Evolutionary conservation across 139 green algal genomes (phyloP), one percentile per base, ranked within the genome.

Genomic region (Coelastrella sp.): DNA sequence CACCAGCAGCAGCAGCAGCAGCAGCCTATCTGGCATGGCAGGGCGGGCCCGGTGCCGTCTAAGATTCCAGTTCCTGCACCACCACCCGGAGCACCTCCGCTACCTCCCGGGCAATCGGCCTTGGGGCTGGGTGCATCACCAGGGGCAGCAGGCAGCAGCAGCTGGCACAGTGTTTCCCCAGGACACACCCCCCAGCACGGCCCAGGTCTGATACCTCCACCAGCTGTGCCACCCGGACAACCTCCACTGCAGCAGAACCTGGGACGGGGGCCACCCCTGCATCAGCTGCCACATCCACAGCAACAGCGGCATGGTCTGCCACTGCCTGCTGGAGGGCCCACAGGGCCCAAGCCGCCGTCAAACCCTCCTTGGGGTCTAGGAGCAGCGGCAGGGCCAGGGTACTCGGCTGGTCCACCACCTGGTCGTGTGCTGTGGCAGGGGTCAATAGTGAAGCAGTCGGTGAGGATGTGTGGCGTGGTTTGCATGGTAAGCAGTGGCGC

Each of bases 401-500:
- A 35, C 76, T 49, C 74, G 9, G 12, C 19, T 19, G 24, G 10
- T 20, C 35, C 78, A 68, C n/a, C 56, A 24, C 57, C 82, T 14
- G 78, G 78, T 10, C 78, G 35, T 20, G 20, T 80, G 17, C 68
- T 88, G 84, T 88, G 84, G 84, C 84, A 81, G 84, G 84, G 84
- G 22, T 57, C 68, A 11, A 70, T 88, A 15, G 82, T 87, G 6
- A 87, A 87, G 82, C 82, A 87, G 65, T 63, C 25, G 27, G 63
- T 87, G 63, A 27, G 59, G n/a, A 78, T 87, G 63, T 87, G 82
- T 20, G 65, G 82, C 63, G 82, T 87, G 14, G 82, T 70, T 4
- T 87, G 82, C 35, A 22, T 87, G 22, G 49, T 17, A 11, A 27
- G 82, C 7, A 27, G 61, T 49, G 10, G 17, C 7, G 4, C 66